These are phyloP conservation scores for Xylariomycetidae sp. DNA, from an alignment of 2,329 filamentous ascomycete species.

Conservation along the genomic window DNA sequence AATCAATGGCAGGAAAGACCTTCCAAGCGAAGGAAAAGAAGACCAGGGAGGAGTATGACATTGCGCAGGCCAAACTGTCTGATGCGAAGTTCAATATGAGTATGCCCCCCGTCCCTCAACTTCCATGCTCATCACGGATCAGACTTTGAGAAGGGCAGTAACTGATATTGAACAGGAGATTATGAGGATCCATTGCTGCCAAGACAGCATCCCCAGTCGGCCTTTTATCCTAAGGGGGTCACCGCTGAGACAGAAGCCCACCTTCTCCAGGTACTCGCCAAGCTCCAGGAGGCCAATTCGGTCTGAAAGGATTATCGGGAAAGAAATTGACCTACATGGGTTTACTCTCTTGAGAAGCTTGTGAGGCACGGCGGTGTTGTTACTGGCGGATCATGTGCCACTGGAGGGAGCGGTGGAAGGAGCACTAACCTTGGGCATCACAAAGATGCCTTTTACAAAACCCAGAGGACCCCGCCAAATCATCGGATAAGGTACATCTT, in stretches of 20 bases:
- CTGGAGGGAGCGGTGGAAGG: background rate
- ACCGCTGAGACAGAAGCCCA: slow-evolving; percentile 35
- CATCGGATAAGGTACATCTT: background rate
- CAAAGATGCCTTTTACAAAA: background rate
- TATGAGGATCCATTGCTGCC: slow-evolving; percentile 43
- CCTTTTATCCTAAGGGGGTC: slow-evolving; percentile 32
- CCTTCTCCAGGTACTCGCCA: slow-evolving; percentile 31
- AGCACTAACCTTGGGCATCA: background rate
- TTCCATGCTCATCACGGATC: background rate
- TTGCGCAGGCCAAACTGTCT: slow-evolving; percentile 30
- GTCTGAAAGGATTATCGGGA: background rate
- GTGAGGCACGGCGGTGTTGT: background rate
- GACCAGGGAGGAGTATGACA: slow-evolving; percentile 33
- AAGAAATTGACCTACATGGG: background rate
- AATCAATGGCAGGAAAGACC: slow-evolving; percentile 6
- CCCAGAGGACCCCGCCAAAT: background rate
- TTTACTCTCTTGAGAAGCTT: background rate
- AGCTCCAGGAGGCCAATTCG: slow-evolving; percentile 14
- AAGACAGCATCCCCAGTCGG: slow-evolving; percentile 25
- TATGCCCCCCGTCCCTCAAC: slow-evolving; percentile 21
- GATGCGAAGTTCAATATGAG: slow-evolving; percentile 43
- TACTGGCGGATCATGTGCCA: background rate
- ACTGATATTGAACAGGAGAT: slow-evolving; percentile 26
- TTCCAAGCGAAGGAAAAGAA: slow-evolving; percentile 19
- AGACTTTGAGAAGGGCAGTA: background rate